Percentiles rank a stretch among this genome's conserved stretches.
Conservation (phyloP, 192 early-diverging fungal species). For the Coemansia sp. region DNA sequence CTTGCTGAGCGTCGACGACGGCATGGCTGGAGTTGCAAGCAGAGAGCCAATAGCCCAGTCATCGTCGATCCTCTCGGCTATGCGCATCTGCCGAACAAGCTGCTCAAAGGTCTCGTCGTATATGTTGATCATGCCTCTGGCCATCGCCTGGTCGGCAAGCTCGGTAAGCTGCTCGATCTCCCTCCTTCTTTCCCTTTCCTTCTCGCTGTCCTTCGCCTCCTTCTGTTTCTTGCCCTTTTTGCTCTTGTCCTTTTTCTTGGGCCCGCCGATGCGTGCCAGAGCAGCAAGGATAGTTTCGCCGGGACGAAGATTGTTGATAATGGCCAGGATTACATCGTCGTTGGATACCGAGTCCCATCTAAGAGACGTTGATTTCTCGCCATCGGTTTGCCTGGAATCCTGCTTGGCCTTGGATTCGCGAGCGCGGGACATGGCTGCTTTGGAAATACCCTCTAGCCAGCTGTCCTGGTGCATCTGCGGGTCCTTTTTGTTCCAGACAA, state of each 20-base stretch:
- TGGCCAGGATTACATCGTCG: slow-evolving; percentile 55
- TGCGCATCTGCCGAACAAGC: slow-evolving; percentile 61
- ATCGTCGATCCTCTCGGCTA: slow-evolving; percentile 55
- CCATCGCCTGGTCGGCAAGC: slow-evolving; percentile 70
- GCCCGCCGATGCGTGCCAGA: slow-evolving; percentile 57
- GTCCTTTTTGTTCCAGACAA: slow-evolving; percentile 65
- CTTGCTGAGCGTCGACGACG: too few species aligned
- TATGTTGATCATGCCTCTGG: slow-evolving; percentile 60
- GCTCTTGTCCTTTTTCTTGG: slow-evolving; percentile 35
- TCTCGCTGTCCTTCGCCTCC: slow-evolving; percentile 42
- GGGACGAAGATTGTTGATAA: slow-evolving; percentile 59
- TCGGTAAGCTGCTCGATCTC: slow-evolving; percentile 65
- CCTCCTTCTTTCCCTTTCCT: slow-evolving; percentile 39
- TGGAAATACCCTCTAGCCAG: slow-evolving; percentile 65
- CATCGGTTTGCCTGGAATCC: slow-evolving; percentile 14
- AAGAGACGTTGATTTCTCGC: neutral
- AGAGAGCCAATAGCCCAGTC: slow-evolving; percentile 60
- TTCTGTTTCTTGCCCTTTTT: slow-evolving; percentile 27
- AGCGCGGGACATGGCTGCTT: slow-evolving; percentile 58
- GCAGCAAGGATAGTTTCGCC: slow-evolving; percentile 61
- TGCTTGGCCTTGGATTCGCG: slow-evolving; percentile 50
- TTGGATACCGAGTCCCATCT: slow-evolving; percentile 49
- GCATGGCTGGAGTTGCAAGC: slow-evolving; percentile 10
- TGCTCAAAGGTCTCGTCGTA: slow-evolving; percentile 71
- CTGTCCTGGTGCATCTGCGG: slow-evolving; percentile 67